Evolutionary conservation across 345 rosid species (phyloP).

Genomic region (Ceriops tagal): DNA sequence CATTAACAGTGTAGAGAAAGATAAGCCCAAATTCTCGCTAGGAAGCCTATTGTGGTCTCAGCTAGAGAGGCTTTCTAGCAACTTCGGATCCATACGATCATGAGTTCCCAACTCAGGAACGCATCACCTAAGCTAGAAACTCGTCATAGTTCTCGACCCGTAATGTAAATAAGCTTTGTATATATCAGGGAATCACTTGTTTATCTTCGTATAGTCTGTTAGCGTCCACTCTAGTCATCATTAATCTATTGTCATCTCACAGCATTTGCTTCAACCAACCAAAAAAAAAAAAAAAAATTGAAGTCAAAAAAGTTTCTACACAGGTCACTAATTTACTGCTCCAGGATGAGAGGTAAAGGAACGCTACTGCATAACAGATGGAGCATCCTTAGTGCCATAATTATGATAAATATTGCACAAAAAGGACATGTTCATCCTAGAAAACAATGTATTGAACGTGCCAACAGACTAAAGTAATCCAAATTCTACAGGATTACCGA

Average conservation of each 20-base stretch:
- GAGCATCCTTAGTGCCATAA: too few species aligned
- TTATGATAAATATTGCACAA: too few species aligned
- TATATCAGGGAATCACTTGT: not conserved
- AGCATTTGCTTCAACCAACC: too few species aligned
- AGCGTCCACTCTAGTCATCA: not conserved
- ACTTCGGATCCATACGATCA: conserved; percentile 43
- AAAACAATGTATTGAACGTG: too few species aligned
- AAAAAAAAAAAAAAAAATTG: too few species aligned
- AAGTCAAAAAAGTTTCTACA: too few species aligned
- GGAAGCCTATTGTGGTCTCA: conserved; percentile 74
- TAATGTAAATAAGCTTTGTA: conserved; percentile 2
- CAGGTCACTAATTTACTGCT: too few species aligned
- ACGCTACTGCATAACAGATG: too few species aligned
- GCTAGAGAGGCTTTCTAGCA: conserved; percentile 59
- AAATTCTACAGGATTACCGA: too few species aligned
- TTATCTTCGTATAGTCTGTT: not conserved
- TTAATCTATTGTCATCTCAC: not conserved
- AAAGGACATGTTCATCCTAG: too few species aligned
- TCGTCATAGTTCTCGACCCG: not conserved
- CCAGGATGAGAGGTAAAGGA: too few species aligned
- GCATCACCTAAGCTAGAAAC: not conserved
- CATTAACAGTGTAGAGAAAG: conserved; percentile 21
- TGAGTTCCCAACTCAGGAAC: conserved; percentile 17
- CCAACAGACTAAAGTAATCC: too few species aligned
- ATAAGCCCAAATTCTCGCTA: conserved; percentile 45